Evolutionary conservation across 768 basidiomycete genomes (phyloP), one percentile per base, ranked within the genome.

Genomic region (Suillus subaureus): DNA sequence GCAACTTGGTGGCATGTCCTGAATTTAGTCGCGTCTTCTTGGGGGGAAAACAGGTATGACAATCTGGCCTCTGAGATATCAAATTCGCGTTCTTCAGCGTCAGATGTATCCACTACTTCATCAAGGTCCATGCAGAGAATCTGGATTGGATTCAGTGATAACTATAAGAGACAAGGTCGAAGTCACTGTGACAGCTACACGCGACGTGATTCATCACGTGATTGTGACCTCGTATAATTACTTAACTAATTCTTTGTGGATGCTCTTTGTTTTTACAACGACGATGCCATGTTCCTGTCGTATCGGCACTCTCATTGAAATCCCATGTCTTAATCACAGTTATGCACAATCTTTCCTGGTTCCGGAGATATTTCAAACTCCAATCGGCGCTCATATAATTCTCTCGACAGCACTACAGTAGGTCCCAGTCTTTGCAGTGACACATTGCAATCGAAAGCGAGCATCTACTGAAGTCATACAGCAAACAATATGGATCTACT

Each of bases 41-140:
- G 18, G 62, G 63, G 33, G 65, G 51, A 21, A 45, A 52, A 51
- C 31, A 21, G 5, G 18, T 2, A 61, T 61, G 56, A 13, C 39
- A 63, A 51, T 67, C 60, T n/a, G n/a, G 35, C 55, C 26, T 74
- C 65, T 7, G 70, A 64, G 67, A 67, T 61, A 16, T 64, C 52
- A n/a, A 84, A 66, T 69, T 85, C 85, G 47, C 80, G 79, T 68
- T 90, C 89, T 69, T 89, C 89, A 56, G 78, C 74, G 68, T 90
- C 89, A 5, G 88, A 89, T 21, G 89, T 89, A 70, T 87, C 87
- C 16, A 90, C 83, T 57, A 84, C 71, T 52, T 86, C 86, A 7
- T 79, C 79, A 49, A 78, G 74, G 47, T 77, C 69, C 77, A 79
- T 79, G 28, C 62, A 55, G 21, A 52, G 7, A 62, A 21, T 18